These are phyloP conservation scores for Nicotiana otophora DNA, from an alignment of 257 asterid genomes.

Conservation along the genomic window DNA sequence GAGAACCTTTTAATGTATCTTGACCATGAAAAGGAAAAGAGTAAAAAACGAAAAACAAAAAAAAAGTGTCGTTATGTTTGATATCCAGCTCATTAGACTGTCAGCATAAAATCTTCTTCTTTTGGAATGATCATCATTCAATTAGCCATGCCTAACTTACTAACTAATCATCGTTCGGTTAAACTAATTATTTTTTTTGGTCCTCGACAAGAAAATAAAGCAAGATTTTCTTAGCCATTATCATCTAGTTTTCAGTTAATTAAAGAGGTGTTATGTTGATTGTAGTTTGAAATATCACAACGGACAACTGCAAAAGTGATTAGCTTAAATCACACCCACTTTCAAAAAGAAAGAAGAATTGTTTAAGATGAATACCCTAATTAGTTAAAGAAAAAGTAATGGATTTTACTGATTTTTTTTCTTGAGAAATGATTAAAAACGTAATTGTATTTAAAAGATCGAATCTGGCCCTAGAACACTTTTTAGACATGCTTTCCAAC, in stretches of 20 bases:
- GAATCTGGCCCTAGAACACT: background rate
- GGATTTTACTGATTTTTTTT: background rate
- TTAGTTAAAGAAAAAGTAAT: background rate
- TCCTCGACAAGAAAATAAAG: background rate
- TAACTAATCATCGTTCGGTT: background rate
- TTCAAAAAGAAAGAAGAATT: background rate
- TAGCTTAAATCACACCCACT: background rate
- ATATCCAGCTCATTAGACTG: background rate
- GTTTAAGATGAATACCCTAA: background rate
- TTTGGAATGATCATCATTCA: background rate
- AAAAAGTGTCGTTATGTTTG: background rate
- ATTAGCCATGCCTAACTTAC: background rate
- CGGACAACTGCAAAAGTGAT: too few species aligned
- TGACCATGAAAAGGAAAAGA: background rate
- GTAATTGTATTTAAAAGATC: too few species aligned
- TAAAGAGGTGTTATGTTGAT: background rate
- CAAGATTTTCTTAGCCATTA: background rate
- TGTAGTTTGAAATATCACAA: too few species aligned
- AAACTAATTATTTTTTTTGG: background rate
- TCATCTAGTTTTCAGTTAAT: background rate
- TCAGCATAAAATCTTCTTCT: background rate
- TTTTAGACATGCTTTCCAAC: background rate
- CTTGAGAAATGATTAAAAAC: background rate
- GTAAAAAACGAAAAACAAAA: background rate
- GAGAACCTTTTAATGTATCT: background rate